Evolutionary conservation across 441 rosid species (phyloP).

Genomic region (Euphorbia corollata): DNA sequence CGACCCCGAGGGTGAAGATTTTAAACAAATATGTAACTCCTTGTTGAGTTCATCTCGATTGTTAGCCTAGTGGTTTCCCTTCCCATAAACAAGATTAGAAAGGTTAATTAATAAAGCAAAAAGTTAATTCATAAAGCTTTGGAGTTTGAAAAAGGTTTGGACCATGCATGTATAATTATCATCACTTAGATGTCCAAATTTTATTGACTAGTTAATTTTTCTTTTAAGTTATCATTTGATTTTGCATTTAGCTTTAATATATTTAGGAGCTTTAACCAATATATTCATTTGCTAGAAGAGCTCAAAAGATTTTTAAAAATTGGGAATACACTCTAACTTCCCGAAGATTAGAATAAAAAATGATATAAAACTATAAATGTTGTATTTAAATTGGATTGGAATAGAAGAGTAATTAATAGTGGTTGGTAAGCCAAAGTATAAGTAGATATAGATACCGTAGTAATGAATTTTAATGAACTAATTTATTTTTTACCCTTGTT

Average conservation of each 20-base stretch:
- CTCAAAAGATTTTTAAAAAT: too few relatives aligned
- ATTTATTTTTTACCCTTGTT: slow-evolving; percentile 21
- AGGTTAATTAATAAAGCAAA: slow-evolving; percentile 8
- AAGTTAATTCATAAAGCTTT: background rate
- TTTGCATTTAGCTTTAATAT: too few relatives aligned
- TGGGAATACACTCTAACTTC: too few relatives aligned
- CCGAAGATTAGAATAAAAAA: too few relatives aligned
- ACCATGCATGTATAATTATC: slow-evolving; percentile 13
- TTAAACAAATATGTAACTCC: too few relatives aligned
- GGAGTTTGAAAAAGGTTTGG: slow-evolving; percentile 17
- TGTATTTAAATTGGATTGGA: too few relatives aligned
- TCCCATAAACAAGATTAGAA: slow-evolving; percentile 7
- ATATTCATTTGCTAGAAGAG: too few relatives aligned
- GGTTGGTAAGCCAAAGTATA: slow-evolving; percentile 18
- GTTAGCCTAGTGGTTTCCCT: too few relatives aligned
- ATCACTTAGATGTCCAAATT: slow-evolving; percentile 17
- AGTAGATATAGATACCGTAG: slow-evolving; percentile 22
- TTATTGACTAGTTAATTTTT: background rate
- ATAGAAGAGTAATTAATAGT: slow-evolving; percentile 19
- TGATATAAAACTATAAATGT: too few relatives aligned
- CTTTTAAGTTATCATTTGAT: background rate
- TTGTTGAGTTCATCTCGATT: too few relatives aligned
- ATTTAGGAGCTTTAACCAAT: too few relatives aligned
- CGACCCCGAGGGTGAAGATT: too few relatives aligned
- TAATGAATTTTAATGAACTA: slow-evolving; percentile 10